Evolutionary conservation across 306 rosid genomes (phyloP).

Genomic region (Abrus pulchellus): DNA sequence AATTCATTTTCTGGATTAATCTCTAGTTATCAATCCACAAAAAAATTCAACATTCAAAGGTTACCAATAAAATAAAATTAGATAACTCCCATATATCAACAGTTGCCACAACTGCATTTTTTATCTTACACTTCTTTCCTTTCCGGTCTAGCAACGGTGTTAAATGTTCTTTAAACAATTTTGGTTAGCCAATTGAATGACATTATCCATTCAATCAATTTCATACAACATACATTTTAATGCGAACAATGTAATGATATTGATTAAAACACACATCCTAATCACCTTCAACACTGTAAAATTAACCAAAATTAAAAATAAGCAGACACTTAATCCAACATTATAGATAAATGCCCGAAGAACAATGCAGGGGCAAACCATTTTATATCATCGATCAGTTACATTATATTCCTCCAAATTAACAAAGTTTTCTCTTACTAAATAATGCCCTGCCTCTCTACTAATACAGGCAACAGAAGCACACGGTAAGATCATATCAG

Average conservation of each 20-base stretch:
- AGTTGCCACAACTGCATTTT: not conserved
- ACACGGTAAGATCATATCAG: not conserved
- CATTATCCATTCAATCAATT: slow-evolving; percentile 1
- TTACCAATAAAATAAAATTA: not conserved
- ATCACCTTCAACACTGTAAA: no score
- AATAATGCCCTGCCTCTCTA: not conserved
- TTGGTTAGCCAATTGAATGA: not conserved
- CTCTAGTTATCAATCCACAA: no score
- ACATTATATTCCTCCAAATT: slow-evolving; percentile 21
- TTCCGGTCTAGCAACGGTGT: not conserved
- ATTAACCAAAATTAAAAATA: not conserved
- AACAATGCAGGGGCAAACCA: not conserved
- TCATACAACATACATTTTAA: no score
- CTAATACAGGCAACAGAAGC: not conserved
- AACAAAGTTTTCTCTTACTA: not conserved
- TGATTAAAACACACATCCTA: no score
- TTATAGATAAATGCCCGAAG: not conserved
- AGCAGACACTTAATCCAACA: not conserved
- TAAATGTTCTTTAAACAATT: not conserved
- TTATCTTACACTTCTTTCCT: not conserved
- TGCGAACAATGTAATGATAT: no score
- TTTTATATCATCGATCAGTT: slow-evolving; percentile 9
- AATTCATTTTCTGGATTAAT: no score
- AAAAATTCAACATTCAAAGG: no score
- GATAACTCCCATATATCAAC: not conserved